A percentile compares a stretch with the other conserved stretches of the same genome.
These are phyloP conservation scores for Neurospora intermedia DNA, from an alignment of 495 filamentous ascomycete species.

Conservation along the genomic window DNA sequence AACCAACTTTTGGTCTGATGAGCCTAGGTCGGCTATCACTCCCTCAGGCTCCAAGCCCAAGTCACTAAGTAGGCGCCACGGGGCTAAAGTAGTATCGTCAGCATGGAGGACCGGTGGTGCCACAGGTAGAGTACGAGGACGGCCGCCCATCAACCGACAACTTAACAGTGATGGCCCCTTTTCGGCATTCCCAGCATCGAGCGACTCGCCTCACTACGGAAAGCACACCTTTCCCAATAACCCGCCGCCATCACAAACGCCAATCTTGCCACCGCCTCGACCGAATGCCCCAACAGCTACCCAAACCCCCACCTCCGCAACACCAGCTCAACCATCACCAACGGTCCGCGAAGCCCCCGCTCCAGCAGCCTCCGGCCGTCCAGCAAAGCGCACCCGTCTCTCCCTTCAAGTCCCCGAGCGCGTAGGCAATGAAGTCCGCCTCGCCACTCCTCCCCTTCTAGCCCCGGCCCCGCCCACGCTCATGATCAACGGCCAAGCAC, in stretches of 20 bases:
- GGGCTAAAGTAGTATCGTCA: constrained; percentile 81
- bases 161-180: constrained; percentile 63
- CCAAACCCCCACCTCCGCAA: constrained; percentile 3
- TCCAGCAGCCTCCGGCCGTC: constrained; percentile 16
- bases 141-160: constrained; percentile 68
- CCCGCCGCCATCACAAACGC: constrained; percentile 19
- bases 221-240: constrained; percentile 26
- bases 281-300: constrained; percentile 3
- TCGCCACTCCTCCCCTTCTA: constrained; percentile 58
- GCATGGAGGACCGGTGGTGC: constrained; percentile 74
- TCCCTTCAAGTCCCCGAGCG: constrained; percentile 75
- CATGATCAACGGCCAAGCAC: constrained; percentile 52
- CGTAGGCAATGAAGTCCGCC: constrained; percentile 59
- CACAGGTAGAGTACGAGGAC: constrained; percentile 67
- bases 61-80: constrained; percentile 73
- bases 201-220: constrained; percentile 25
- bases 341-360: constrained; percentile 6
- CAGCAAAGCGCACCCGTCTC: constrained; percentile 45
- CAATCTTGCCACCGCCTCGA: constrained; percentile 7
- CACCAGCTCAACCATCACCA: constrained; percentile 8
- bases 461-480: constrained; percentile 31
- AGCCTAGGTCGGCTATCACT: constrained; percentile 67
- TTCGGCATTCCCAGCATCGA: constrained; percentile 74
- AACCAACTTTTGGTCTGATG: constrained; percentile 19
- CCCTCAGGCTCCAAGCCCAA: constrained; percentile 46